These are phyloP conservation scores for Conticribra weissflogii DNA, from an alignment of 108 stramenopile species.

Conservation along the genomic window DNA sequence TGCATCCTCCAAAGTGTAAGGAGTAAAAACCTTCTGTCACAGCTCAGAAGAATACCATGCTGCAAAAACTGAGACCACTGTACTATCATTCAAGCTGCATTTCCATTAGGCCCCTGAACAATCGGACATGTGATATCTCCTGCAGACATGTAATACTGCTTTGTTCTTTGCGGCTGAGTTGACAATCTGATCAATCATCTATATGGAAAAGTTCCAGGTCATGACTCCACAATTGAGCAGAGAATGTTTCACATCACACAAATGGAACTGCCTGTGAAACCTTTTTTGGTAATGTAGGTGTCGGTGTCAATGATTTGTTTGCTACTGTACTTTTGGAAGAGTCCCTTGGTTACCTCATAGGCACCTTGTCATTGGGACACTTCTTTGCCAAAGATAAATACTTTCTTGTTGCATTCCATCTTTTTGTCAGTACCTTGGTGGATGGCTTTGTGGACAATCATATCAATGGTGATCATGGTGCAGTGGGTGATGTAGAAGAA, in stretches of 20 bases:
- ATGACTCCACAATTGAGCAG: constrained; percentile 97
- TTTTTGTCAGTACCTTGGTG: constrained; percentile 97
- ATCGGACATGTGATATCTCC: constrained; percentile 95
- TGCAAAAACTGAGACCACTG: constrained; percentile 99
- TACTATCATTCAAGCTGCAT: constrained; percentile 95
- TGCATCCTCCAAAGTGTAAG: constrained; percentile 96
- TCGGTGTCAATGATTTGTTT: constrained; percentile 98
- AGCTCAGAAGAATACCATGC: constrained; percentile 94
- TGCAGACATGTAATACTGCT: constrained; percentile 98
- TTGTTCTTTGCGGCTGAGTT: constrained; percentile 98
- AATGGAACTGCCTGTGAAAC: constrained; percentile 95
- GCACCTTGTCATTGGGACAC: constrained; percentile 99
- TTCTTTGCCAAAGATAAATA: constrained; percentile 97
- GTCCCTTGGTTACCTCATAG: constrained; percentile 99
- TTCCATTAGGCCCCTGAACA: constrained; percentile 99
- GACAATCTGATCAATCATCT: constrained; percentile 98
- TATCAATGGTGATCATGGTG: constrained; percentile 75
- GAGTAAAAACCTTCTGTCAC: constrained; percentile 95
- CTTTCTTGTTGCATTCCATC: constrained; percentile 92
- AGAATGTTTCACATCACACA: constrained; percentile 95
- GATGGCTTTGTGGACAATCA: constrained; percentile 97
- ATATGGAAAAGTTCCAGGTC: constrained; percentile 99
- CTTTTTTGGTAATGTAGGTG: constrained; percentile 99
- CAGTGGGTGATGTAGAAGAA: constrained; percentile 26
- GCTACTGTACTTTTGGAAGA: constrained; percentile 98